phyloP scores from a whole-genome alignment of 2,329 filamentous ascomycete species.

The Hymenoscyphus fructigenus region DNA sequence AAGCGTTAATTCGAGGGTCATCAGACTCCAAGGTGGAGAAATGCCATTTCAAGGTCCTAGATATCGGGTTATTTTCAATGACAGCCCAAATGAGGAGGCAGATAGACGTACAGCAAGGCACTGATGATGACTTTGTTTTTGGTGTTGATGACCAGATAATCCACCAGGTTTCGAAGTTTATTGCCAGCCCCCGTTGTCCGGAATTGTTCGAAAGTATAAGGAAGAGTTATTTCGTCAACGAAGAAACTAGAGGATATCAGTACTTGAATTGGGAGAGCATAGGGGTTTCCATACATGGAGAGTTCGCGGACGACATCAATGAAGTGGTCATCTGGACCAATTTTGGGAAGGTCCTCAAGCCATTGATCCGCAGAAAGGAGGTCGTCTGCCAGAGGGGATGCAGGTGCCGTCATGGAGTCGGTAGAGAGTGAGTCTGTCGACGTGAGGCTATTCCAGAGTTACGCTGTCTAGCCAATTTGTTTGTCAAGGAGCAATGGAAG shows the following conservation, averaged over 20 bases:
- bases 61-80: constrained; percentile 3
- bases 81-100: not conserved
- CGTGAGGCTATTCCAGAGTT: not conserved
- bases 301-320: constrained; percentile 65
- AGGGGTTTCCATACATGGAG: constrained; percentile 10
- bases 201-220: constrained; percentile 72
- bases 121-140: constrained; percentile 71
- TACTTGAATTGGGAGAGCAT: not conserved
- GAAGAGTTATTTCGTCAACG: constrained; percentile 59
- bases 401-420: constrained; percentile 2
- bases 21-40: constrained; percentile 61
- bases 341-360: constrained; percentile 49
- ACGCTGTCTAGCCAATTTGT: not conserved
- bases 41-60: constrained; percentile 74
- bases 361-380: constrained; percentile 10
- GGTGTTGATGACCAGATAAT: constrained; percentile 61
- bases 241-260: constrained; percentile 53
- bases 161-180: constrained; percentile 57
- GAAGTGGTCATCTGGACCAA: constrained; percentile 57
- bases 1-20: constrained; percentile 64
- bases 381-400: constrained; percentile 2
- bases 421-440: not conserved
- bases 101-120: constrained; percentile 62
- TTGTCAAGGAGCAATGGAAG: not conserved
- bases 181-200: constrained; percentile 63